Evolutionary conservation across 2,329 filamentous ascomycete genomes (phyloP).

Genomic region (Bisporella sp.): DNA sequence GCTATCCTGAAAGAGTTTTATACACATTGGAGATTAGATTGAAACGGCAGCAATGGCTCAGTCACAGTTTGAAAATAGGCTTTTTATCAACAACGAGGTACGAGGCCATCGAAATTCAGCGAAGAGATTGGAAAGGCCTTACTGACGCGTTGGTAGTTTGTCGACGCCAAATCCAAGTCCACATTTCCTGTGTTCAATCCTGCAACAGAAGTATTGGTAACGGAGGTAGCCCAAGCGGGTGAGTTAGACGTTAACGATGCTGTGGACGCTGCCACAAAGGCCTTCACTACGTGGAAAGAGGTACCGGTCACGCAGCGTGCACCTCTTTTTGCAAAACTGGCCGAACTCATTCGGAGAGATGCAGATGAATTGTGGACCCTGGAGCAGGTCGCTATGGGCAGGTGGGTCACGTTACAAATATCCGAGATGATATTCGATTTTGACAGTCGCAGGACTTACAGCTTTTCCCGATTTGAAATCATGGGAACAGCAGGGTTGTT

Average conservation of each 20-base stretch:
- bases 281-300: conserved; percentile 60
- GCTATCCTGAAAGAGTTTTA: no score
- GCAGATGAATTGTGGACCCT: conserved; percentile 35
- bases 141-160: no score
- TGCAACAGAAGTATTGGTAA: conserved; percentile 38
- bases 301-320: conserved; percentile 58
- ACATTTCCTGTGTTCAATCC: conserved; percentile 62
- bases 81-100: no score
- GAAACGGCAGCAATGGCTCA: no score
- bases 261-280: conserved; percentile 57
- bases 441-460: no score
- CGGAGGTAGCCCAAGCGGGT: conserved; percentile 60
- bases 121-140: no score
- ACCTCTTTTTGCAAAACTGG: conserved; percentile 58
- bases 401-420: neutral
- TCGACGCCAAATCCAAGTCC: no score
- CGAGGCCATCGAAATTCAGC: no score
- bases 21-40: no score
- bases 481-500: conserved; percentile 38
- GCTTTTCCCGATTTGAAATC: no score
- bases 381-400: neutral
- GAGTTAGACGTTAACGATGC: conserved; percentile 41
- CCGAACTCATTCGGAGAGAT: conserved; percentile 42
- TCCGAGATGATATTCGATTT: no score
- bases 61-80: no score